Percentiles rank a stretch among this genome's conserved stretches.
These are phyloP conservation scores for Dissoconium aciculare DNA, from an alignment of 2,329 filamentous ascomycete species.

Conservation along the genomic window DNA sequence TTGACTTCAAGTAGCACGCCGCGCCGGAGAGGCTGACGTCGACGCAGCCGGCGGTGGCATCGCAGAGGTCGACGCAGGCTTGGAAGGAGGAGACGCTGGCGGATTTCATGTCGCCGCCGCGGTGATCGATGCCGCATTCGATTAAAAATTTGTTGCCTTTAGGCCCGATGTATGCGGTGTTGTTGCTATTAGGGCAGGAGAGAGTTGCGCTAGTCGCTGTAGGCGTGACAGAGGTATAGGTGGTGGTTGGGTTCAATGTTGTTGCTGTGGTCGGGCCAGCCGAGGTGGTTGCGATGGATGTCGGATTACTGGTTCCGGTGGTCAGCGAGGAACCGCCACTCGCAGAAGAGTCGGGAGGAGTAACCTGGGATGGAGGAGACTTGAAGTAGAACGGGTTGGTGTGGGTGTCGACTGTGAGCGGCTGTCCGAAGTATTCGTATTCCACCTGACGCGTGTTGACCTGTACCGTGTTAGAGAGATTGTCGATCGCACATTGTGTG, in stretches of 20 bases:
- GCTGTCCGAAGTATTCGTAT: constrained; percentile 11
- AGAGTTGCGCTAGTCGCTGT: constrained; percentile 6
- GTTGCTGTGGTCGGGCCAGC: background rate
- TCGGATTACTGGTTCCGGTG: background rate
- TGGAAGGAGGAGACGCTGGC: constrained; percentile 9
- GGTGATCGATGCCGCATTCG: constrained; percentile 20
- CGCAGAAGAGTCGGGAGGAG: background rate
- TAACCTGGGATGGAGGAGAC: background rate
- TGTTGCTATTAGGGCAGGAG: constrained; percentile 13
- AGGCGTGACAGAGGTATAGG: background rate
- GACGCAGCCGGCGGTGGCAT: constrained; percentile 11
- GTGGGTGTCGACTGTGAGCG: constrained; percentile 5
- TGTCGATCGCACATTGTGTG: background rate
- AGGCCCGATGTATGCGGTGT: constrained; percentile 11
- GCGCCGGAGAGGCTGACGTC: constrained; percentile 14
- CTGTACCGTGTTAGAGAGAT: constrained; percentile 3
- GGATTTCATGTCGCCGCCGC: constrained; percentile 16
- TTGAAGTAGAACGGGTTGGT: constrained; percentile 3
- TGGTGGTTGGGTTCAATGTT: background rate
- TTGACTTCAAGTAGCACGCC: constrained; percentile 7
- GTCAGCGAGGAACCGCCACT: background rate
- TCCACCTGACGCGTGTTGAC: constrained; percentile 13
- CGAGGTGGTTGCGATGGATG: background rate
- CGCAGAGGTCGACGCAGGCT: constrained; percentile 16
- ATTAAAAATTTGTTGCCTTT: constrained; percentile 15